These are phyloP conservation scores for Psilocybe cyanescens DNA, from an alignment of 768 basidiomycete species.

Conservation along the genomic window DNA sequence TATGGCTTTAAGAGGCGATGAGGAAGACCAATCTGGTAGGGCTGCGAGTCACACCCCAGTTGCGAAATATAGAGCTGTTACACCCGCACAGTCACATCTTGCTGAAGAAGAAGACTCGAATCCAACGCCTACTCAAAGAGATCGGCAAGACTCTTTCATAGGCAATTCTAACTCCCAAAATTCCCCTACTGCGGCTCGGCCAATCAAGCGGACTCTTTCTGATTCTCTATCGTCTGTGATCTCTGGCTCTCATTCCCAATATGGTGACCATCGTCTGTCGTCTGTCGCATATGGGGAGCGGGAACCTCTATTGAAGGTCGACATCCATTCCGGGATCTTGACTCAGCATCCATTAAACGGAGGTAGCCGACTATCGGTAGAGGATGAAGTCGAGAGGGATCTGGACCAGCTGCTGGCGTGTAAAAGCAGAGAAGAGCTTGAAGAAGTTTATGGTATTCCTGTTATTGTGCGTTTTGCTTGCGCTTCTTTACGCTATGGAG, in stretches of 20 bases:
- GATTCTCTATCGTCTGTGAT: slow-evolving; percentile 5
- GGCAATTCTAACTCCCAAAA: background rate
- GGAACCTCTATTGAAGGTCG: slow-evolving; percentile 35
- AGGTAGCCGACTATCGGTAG: slow-evolving; percentile 21
- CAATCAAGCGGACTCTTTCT: background rate
- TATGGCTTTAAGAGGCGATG: background rate
- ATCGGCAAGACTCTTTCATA: background rate
- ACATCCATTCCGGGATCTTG: slow-evolving; percentile 2
- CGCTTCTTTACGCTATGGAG: background rate
- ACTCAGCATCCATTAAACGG: slow-evolving; percentile 21
- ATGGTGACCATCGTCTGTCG: background rate
- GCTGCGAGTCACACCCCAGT: background rate
- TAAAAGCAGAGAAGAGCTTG: slow-evolving; percentile 74
- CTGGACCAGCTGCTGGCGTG: slow-evolving; percentile 66
- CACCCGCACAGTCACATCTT: slow-evolving; percentile 4
- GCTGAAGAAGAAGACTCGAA: slow-evolving; percentile 5
- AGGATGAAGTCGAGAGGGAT: slow-evolving; percentile 61
- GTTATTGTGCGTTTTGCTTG: slow-evolving; percentile 61
- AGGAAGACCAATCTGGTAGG: background rate
- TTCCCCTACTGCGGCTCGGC: background rate
- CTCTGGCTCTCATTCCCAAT: background rate
- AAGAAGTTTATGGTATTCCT: slow-evolving; percentile 80
- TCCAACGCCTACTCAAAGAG: slow-evolving; percentile 18
- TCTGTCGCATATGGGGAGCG: slow-evolving; percentile 28
- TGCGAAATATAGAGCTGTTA: background rate